Conservation (phyloP, 2,329 filamentous ascomycete genomes). For the Taxawa tesnikishii region DNA sequence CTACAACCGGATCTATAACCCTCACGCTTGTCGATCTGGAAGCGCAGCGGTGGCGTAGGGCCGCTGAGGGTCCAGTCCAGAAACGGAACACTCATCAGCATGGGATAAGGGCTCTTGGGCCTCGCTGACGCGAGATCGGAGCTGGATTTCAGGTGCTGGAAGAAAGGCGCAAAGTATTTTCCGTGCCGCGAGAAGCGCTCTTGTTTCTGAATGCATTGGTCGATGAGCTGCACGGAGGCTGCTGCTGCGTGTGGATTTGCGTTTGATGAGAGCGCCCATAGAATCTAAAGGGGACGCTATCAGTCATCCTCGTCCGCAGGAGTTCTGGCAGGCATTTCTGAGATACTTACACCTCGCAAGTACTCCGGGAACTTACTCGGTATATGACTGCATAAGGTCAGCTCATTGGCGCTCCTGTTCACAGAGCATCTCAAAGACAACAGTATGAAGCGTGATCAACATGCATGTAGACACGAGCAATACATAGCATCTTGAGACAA, state of each 20-base stretch:
- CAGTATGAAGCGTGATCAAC: too few species aligned
- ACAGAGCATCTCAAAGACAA: not conserved
- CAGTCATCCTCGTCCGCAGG: not conserved
- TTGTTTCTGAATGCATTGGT: constrained; percentile 24
- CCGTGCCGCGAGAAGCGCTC: constrained; percentile 32
- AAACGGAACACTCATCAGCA: constrained; percentile 29
- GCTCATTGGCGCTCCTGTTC: constrained; percentile 1
- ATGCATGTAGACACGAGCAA: too few species aligned
- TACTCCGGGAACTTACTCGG: constrained; percentile 29
- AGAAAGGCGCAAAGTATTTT: constrained; percentile 29
- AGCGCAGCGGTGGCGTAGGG: constrained; percentile 23
- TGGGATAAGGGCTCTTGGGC: constrained; percentile 18
- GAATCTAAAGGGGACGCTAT: constrained; percentile 3
- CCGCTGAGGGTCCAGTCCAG: constrained; percentile 29
- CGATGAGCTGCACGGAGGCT: constrained; percentile 16
- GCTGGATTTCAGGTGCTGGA: constrained; percentile 16
- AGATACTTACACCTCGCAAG: constrained; percentile 16
- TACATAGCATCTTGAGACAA: too few species aligned
- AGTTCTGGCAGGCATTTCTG: too few species aligned
- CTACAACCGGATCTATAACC: constrained; percentile 25
- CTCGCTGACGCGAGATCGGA: constrained; percentile 6
- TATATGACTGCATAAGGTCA: constrained; percentile 17
- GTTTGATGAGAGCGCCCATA: constrained; percentile 14
- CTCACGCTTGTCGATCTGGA: constrained; percentile 29
- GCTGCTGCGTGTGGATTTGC: constrained; percentile 5